These are phyloP conservation scores for Melanomma pulvis-pyrius DNA, from an alignment of 495 filamentous ascomycete genomes.

Conservation along the genomic window DNA sequence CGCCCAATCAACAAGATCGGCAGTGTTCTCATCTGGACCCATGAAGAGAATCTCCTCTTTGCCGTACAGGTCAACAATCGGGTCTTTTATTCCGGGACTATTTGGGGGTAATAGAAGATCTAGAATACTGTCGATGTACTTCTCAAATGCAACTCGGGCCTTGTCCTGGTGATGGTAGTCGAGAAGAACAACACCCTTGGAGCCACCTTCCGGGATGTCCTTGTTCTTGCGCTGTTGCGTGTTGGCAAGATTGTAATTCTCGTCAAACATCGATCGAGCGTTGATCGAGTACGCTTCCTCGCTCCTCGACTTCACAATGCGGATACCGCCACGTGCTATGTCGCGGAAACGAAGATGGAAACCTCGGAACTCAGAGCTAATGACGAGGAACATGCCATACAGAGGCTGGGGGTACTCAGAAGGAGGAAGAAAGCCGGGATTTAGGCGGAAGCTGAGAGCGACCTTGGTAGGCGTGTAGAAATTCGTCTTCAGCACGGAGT, in stretches of 20 bases:
- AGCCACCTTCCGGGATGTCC: constrained; percentile 98
- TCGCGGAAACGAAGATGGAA: constrained; percentile 98
- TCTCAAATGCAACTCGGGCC: constrained; percentile 88
- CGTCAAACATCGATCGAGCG: constrained; percentile 91
- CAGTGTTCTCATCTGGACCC: constrained; percentile 98
- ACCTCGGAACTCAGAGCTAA: constrained; percentile 92
- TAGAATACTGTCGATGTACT: constrained; percentile 98
- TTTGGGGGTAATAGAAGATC: constrained; percentile 86
- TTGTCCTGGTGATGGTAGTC: constrained; percentile 94
- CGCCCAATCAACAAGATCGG: constrained; percentile 95
- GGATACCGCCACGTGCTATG: constrained; percentile 94
- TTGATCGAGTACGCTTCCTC: constrained; percentile 95
- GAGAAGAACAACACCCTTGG: constrained; percentile 95
- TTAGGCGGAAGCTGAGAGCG: constrained; percentile 91
- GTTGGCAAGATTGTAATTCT: constrained; percentile 97
- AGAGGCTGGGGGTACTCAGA: constrained; percentile 92
- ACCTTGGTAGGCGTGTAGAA: constrained; percentile 99
- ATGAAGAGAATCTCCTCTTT: constrained; percentile 97
- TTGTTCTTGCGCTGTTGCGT: constrained; percentile 99
- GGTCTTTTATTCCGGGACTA: constrained; percentile 97
- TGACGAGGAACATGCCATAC: constrained; percentile 98
- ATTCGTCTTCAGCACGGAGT: constrained; percentile 90
- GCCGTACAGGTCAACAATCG: constrained; percentile 91
- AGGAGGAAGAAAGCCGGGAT: constrained; percentile 84
- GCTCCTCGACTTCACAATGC: constrained; percentile 96